phyloP scores from a whole-genome alignment of 208 protist species.

The Herpetomonas tarakana region DNA sequence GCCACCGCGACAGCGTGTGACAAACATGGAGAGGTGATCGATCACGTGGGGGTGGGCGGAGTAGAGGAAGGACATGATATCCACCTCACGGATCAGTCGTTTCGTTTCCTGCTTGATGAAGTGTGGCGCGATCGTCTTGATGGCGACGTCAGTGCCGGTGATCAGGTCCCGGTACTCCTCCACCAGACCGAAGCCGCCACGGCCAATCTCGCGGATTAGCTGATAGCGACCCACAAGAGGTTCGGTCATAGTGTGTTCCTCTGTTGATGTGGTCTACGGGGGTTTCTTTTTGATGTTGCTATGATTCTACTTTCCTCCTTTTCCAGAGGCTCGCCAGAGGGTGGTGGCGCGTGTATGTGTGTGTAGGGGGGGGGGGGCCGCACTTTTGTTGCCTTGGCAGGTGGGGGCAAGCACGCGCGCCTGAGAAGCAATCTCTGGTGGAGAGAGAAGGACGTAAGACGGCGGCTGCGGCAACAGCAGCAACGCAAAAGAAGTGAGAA shows the following conservation, averaged over 20 bases:
- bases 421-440: no score
- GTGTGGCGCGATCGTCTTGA: slow-evolving; percentile 88
- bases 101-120: slow-evolving; percentile 90
- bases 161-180: slow-evolving; percentile 92
- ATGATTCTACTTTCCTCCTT: background rate
- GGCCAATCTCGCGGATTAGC: slow-evolving; percentile 60
- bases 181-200: slow-evolving; percentile 97
- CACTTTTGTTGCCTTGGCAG: no score
- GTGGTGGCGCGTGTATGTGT: slow-evolving; percentile 3
- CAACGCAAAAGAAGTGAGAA: no score
- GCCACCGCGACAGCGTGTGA: slow-evolving; percentile 62
- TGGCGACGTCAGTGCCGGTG: slow-evolving; percentile 71
- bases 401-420: no score
- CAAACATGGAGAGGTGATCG: slow-evolving; percentile 94
- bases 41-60: slow-evolving; percentile 93
- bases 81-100: slow-evolving; percentile 95
- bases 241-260: slow-evolving; percentile 12
- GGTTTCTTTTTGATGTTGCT: slow-evolving; percentile 8
- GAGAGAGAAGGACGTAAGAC: no score
- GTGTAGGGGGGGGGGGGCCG: no score
- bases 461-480: no score
- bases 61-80: slow-evolving; percentile 95
- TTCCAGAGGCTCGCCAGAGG: slow-evolving; percentile 1
- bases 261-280: background rate
- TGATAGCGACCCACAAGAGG: slow-evolving; percentile 76